Base-by-base conservation (phyloP, 2,329 filamentous ascomycete species). In the Xylariaceae sp. region DNA sequence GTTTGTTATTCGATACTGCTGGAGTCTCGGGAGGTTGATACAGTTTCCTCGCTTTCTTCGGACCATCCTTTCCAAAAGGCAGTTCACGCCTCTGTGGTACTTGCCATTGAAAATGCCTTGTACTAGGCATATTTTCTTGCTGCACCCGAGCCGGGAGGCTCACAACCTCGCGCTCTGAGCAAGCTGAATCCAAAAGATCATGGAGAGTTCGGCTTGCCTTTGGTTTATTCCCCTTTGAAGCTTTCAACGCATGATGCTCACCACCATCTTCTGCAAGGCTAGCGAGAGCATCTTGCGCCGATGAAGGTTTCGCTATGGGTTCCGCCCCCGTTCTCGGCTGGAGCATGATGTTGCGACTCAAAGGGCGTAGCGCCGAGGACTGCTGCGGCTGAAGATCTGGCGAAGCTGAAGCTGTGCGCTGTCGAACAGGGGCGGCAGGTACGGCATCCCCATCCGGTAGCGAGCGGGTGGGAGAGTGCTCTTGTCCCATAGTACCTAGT, bases 1-100 rank as follows among this genome's bases (percentile, higher is more conserved):
- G 48, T 32, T 44, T 57, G 14, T 52, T 18, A 7, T 44, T 60
- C 20, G 47, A 23, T 44, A 44, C 32, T 29, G 52, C 53, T n/a
- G 55, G 43, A 18, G 29, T 58, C 12, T 46, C 23, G 20, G 48
- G 37, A 42, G 60, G 19, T 40, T 54, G 54, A 20, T 48, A 20
- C 12, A 44, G 29, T 32, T 54, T 54, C 20, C 18, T 50, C 6
- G 29, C 19, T 49, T 51, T 65, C 21, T 56, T 64, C 12, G 49
- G 42, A 3, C 50, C 51, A 20, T 60, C 50, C 47, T 71, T 74
- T 5, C 65, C 70, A 44, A 76, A 79, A 0, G 78, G 77, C 20
- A 80, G 69, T 40, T 73, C 70, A 54, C 78, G 75, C 40, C 68
- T 72, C 23, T 74, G 74, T 14, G 77, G 73, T 16, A 65, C 50